phyloP scores from a whole-genome alignment of 2,329 filamentous ascomycete species.

The Ramularia collo-cygni region DNA sequence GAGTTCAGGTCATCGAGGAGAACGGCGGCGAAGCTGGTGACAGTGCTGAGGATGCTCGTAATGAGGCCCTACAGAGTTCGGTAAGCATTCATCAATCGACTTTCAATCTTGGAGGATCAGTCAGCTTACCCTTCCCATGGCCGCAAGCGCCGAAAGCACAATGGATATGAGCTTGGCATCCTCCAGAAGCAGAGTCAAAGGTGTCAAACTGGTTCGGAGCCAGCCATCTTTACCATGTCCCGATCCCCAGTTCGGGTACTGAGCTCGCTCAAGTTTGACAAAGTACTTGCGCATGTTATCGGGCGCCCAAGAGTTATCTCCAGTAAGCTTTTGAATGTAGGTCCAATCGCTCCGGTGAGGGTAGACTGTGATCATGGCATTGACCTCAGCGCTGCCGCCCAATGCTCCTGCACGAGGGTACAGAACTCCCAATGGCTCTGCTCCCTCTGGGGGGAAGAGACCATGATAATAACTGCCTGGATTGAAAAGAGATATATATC shows the following conservation, averaged over 20 bases:
- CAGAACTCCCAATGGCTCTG: slow-evolving; percentile 47
- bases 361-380: slow-evolving; percentile 53
- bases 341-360: slow-evolving; percentile 55
- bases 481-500: neutral
- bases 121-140: slow-evolving; percentile 45
- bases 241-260: slow-evolving; percentile 37
- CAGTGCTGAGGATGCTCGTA: slow-evolving; percentile 21
- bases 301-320: slow-evolving; percentile 53
- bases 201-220: slow-evolving; percentile 47
- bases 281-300: slow-evolving; percentile 55
- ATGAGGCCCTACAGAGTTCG: slow-evolving; percentile 28
- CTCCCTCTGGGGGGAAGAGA: slow-evolving; percentile 46
- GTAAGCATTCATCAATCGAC: no score
- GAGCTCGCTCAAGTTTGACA: slow-evolving; percentile 46
- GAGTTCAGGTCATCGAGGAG: slow-evolving; percentile 36
- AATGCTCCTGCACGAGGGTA: slow-evolving; percentile 54
- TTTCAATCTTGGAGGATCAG: slow-evolving; percentile 18
- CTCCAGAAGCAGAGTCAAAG: slow-evolving; percentile 44
- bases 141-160: slow-evolving; percentile 46
- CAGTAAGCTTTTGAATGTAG: slow-evolving; percentile 51
- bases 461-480: slow-evolving; percentile 42
- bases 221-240: slow-evolving; percentile 55
- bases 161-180: slow-evolving; percentile 51
- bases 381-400: slow-evolving; percentile 54
- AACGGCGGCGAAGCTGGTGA: slow-evolving; percentile 13